phyloP scores from a whole-genome alignment of 2,329 filamentous ascomycete species.

The Penicillium sp. region DNA sequence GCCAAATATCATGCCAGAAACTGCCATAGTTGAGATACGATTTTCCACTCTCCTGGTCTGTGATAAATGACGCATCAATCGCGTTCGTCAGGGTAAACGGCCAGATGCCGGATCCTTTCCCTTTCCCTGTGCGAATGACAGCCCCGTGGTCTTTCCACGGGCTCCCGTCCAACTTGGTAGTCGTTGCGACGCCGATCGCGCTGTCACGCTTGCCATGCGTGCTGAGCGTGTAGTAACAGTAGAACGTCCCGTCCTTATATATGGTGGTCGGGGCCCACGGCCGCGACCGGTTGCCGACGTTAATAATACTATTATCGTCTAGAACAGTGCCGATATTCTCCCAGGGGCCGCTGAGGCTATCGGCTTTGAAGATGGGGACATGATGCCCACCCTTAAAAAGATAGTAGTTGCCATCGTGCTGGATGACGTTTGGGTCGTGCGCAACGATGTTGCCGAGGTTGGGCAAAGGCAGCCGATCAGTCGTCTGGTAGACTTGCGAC shows the following conservation, averaged over 20 bases:
- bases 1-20: slow-evolving; percentile 42
- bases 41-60: slow-evolving; percentile 27
- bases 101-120: slow-evolving; percentile 27
- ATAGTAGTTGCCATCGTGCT: slow-evolving; percentile 35
- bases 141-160: slow-evolving; percentile 43
- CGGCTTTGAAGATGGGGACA: slow-evolving; percentile 31
- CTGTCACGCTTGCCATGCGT: slow-evolving; percentile 34
- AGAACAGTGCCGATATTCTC: slow-evolving; percentile 37
- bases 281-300: slow-evolving; percentile 32
- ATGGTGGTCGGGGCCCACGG: slow-evolving; percentile 44
- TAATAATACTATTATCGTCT: slow-evolving; percentile 33
- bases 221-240: slow-evolving; percentile 44
- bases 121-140: slow-evolving; percentile 36
- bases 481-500: slow-evolving; percentile 30
- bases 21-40: slow-evolving; percentile 42
- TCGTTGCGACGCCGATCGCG: slow-evolving; percentile 42
- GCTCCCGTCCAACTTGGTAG: slow-evolving; percentile 26
- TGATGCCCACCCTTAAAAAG: slow-evolving; percentile 38
- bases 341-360: slow-evolving; percentile 39
- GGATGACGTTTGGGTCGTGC: slow-evolving; percentile 41
- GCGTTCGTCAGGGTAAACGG: slow-evolving; percentile 43
- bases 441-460: slow-evolving; percentile 33
- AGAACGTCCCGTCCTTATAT: slow-evolving; percentile 34
- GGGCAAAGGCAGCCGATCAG: slow-evolving; percentile 29
- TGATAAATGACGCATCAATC: slow-evolving; percentile 40